These are phyloP conservation scores for Arthroderma uncinatum DNA, from an alignment of 2,329 filamentous ascomycete species.

Conservation along the genomic window DNA sequence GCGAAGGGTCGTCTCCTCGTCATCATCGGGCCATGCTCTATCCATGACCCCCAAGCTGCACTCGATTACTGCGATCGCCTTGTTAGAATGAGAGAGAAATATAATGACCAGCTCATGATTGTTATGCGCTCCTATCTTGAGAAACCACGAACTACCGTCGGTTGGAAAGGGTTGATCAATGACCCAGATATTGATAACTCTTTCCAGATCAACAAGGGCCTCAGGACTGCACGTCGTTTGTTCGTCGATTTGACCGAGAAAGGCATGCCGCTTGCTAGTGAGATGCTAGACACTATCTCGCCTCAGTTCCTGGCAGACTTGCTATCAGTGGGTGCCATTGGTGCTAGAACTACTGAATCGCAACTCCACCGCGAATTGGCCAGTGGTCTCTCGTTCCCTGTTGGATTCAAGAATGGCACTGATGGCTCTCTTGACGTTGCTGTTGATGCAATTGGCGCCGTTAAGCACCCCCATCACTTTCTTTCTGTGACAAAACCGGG, in stretches of 20 bases:
- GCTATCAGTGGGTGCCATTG: slow-evolving; percentile 90
- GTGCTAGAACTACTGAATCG: slow-evolving; percentile 89
- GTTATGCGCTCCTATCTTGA: slow-evolving; percentile 99
- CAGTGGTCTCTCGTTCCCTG: slow-evolving; percentile 88
- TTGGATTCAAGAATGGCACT: slow-evolving; percentile 99
- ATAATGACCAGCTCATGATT: slow-evolving; percentile 73
- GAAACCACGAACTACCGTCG: slow-evolving; percentile 95
- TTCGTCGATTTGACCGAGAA: slow-evolving; percentile 78
- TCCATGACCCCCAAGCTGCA: slow-evolving; percentile 83
- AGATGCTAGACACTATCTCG: slow-evolving; percentile 98
- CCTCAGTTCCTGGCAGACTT: slow-evolving; percentile 95
- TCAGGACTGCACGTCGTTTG: slow-evolving; percentile 81
- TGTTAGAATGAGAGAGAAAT: slow-evolving; percentile 66
- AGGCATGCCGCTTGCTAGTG: slow-evolving; percentile 90
- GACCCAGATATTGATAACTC: slow-evolving; percentile 95
- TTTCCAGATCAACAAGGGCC: slow-evolving; percentile 98
- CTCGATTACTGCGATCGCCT: slow-evolving; percentile 80
- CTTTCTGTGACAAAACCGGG: slow-evolving; percentile 98
- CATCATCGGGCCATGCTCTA: slow-evolving; percentile 89
- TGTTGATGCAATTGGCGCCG: slow-evolving; percentile 85
- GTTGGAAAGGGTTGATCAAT: slow-evolving; percentile 99
- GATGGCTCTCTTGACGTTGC: slow-evolving; percentile 84
- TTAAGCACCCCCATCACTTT: slow-evolving; percentile 66
- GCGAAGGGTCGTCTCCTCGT: slow-evolving; percentile 70
- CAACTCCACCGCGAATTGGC: slow-evolving; percentile 94